Conservation (phyloP, 805 yeast species). For the Hanseniaspora clermontiae region DNA sequence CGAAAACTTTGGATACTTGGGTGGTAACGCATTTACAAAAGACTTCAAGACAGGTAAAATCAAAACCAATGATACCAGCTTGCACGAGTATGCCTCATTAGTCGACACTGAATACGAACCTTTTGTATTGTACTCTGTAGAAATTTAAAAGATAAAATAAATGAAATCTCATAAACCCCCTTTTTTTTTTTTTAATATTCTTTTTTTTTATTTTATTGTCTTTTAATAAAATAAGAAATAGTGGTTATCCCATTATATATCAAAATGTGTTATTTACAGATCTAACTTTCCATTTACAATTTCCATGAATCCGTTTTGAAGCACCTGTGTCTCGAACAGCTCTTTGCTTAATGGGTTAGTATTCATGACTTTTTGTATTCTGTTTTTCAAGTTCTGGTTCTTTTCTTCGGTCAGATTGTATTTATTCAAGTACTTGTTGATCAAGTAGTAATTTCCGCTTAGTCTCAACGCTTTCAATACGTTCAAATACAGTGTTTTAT, state of each 20-base stretch:
- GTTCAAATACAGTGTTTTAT: neutral
- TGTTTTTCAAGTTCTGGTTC: neutral
- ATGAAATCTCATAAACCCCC: slow-evolving; percentile 13
- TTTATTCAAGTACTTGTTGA: neutral
- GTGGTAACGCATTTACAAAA: slow-evolving; percentile 71
- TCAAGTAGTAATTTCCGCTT: slow-evolving; percentile 6
- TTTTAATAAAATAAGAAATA: too few species aligned
- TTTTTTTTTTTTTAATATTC: neutral
- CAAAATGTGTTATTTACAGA: neutral
- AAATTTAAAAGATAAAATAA: slow-evolving; percentile 15
- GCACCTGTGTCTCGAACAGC: neutral
- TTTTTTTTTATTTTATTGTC: too few species aligned
- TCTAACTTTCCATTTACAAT: slow-evolving; percentile 2
- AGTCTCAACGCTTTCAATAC: neutral
- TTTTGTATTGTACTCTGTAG: slow-evolving; percentile 62
- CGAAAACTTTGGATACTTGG: slow-evolving; percentile 72
- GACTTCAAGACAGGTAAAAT: slow-evolving; percentile 51
- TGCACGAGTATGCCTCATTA: slow-evolving; percentile 79
- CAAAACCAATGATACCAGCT: slow-evolving; percentile 43
- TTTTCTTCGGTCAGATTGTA: neutral
- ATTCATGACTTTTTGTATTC: neutral
- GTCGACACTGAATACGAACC: slow-evolving; percentile 96
- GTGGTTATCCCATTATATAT: neutral
- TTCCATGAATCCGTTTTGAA: slow-evolving; percentile 7
- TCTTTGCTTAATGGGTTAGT: neutral